A percentile compares a stretch with the other conserved stretches of the same genome.
Conservation (phyloP, 2,329 filamentous ascomycete species). For the Apiospora malaysiana region DNA sequence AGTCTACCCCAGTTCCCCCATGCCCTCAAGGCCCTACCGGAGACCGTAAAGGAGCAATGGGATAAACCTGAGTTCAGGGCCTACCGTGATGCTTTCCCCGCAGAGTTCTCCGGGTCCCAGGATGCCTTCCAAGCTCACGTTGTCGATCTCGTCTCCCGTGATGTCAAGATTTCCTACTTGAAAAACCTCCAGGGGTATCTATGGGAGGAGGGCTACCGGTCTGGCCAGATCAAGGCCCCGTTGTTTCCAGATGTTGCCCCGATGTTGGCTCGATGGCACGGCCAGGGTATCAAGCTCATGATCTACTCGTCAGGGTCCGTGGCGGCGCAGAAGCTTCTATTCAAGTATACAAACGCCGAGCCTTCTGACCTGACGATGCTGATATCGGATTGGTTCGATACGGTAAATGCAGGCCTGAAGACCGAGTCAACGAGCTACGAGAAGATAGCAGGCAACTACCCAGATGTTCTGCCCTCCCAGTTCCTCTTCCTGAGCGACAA, state of each 20-base stretch:
- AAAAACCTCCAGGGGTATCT: conserved; percentile 82
- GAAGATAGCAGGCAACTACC: conserved; percentile 61
- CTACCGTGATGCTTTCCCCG: conserved; percentile 75
- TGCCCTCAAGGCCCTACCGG: conserved; percentile 69
- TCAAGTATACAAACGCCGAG: conserved; percentile 67
- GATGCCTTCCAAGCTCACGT: conserved; percentile 70
- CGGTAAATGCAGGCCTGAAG: conserved; percentile 80
- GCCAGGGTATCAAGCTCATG: conserved; percentile 62
- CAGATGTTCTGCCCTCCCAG: conserved; percentile 52
- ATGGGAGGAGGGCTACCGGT: conserved; percentile 76
- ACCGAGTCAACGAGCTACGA: conserved; percentile 70
- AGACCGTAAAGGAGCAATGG: conserved; percentile 71
- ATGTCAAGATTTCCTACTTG: conserved; percentile 78
- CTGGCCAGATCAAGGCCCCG: conserved; percentile 72
- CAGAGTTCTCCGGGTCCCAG: conserved; percentile 63
- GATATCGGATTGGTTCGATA: conserved; percentile 77
- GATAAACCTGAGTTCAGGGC: conserved; percentile 65
- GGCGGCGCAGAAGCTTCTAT: conserved; percentile 80
- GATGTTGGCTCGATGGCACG: conserved; percentile 64
- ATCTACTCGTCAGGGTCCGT: conserved; percentile 87
- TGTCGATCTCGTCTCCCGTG: conserved; percentile 70
- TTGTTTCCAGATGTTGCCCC: conserved; percentile 78
- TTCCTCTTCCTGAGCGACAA: conserved; percentile 87
- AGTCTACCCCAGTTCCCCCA: conserved; percentile 71
- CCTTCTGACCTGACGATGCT: conserved; percentile 63